phyloP scores from a whole-genome alignment of 169 alveolate genomes.

The Eimeria falciformis region DNA sequence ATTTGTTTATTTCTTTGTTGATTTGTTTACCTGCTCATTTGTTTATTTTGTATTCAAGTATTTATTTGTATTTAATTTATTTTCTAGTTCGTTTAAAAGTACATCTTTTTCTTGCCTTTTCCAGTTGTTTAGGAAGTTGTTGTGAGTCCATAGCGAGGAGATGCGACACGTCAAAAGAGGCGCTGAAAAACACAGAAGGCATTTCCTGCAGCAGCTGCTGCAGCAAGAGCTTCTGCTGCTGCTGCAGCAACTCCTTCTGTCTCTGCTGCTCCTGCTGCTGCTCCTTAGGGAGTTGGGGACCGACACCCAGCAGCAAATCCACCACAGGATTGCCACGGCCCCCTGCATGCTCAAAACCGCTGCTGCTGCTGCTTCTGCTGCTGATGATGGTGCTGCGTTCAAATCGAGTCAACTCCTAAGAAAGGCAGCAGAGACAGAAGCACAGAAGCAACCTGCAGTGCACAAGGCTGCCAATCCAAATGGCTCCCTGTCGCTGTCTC shows the following conservation, averaged over 20 bases:
- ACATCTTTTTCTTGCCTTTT: not conserved
- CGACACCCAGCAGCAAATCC: conserved; percentile 27
- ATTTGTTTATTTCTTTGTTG: too few species aligned
- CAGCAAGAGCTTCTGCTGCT: conserved; percentile 25
- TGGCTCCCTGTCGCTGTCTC: not conserved
- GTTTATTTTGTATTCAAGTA: too few species aligned
- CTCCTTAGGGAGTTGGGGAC: not conserved
- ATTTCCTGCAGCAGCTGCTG: conserved; percentile 50
- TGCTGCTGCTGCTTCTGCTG: conserved; percentile 28
- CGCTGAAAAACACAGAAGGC: not conserved
- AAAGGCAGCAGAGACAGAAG: not conserved
- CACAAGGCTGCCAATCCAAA: not conserved
- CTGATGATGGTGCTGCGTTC: conserved; percentile 31
- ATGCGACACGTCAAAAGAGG: conserved; percentile 26
- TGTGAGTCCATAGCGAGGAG: conserved; percentile 12
- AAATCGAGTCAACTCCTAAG: conserved; percentile 4
- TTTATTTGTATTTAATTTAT: too few species aligned
- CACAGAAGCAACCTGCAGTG: not conserved
- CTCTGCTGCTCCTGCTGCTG: conserved; percentile 37
- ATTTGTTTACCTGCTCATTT: too few species aligned
- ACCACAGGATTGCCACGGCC: not conserved
- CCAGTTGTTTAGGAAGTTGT: not conserved
- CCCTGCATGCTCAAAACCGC: not conserved
- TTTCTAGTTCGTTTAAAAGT: too few species aligned
- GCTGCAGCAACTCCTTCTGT: conserved; percentile 29